Percentiles rank a stretch among this genome's conserved stretches.
These are phyloP conservation scores for Nevesoporus exiguus DNA, from an alignment of 768 basidiomycete genomes.

Conservation along the genomic window DNA sequence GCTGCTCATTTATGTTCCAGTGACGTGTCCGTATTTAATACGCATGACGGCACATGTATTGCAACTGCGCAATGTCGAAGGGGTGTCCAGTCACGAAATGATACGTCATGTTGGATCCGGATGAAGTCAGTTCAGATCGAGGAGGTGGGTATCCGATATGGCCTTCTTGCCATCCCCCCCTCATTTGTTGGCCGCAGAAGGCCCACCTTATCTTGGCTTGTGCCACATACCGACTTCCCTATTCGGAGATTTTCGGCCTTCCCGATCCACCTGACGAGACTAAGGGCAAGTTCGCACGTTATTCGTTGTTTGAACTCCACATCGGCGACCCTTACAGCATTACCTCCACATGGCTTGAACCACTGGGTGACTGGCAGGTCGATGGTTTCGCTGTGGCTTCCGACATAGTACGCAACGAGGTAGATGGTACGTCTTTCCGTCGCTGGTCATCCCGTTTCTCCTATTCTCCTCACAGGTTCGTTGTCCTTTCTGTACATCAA, in stretches of 20 bases:
- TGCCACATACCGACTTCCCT: conserved; percentile 33
- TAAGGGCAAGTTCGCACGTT: conserved; percentile 7
- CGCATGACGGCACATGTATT: conserved; percentile 47
- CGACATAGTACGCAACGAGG: conserved; percentile 42
- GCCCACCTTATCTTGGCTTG: conserved; percentile 41
- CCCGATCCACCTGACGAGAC: conserved; percentile 13
- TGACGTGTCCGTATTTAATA: conserved; percentile 49
- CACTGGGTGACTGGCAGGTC: conserved; percentile 53
- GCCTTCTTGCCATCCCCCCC: not conserved
- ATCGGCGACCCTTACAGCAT: conserved; percentile 20
- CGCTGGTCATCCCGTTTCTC: not conserved
- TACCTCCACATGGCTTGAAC: conserved; percentile 34
- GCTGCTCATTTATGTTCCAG: conserved; percentile 33
- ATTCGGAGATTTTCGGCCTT: conserved; percentile 23
- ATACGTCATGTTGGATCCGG: conserved; percentile 20
- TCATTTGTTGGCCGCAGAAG: conserved; percentile 12
- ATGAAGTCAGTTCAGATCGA: conserved; percentile 19
- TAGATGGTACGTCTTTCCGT: conserved; percentile 40
- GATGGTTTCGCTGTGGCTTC: conserved; percentile 45
- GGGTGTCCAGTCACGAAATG: not conserved
- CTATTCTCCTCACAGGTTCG: conserved; percentile 19
- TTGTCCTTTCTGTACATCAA: conserved; percentile 38
- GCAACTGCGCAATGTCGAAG: conserved; percentile 18
- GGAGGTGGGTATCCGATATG: conserved; percentile 12
- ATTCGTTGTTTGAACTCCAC: conserved; percentile 26